Percentiles rank a stretch among this genome's conserved stretches.
Conservation (phyloP, 768 basidiomycete species). For the Trametes maxima region DNA sequence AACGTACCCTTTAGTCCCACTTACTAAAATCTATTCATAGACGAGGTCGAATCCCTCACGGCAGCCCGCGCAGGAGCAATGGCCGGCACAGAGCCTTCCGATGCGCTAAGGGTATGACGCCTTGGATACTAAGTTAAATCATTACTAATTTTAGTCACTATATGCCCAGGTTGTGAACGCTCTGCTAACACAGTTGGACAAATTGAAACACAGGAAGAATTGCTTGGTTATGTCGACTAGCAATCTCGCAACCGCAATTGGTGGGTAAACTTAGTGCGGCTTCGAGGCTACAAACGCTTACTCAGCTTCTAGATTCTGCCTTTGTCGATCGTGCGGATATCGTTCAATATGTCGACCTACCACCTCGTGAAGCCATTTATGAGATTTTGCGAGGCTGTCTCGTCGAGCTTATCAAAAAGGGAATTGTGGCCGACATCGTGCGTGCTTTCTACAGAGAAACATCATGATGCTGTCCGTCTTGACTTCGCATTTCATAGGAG, state of each 20-base stretch:
- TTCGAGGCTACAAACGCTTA: not conserved
- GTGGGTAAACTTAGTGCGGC: constrained; percentile 42
- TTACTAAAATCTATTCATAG: constrained; percentile 42
- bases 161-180: constrained; percentile 90
- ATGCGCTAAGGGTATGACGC: constrained; percentile 77
- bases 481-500: constrained; percentile 40
- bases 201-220: constrained; percentile 90
- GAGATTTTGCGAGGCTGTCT: constrained; percentile 87
- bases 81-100: constrained; percentile 94
- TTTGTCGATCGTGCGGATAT: constrained; percentile 98
- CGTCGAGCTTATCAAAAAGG: constrained; percentile 72
- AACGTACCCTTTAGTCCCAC: not conserved
- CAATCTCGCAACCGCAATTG: constrained; percentile 93
- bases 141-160: not conserved
- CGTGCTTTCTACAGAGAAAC: constrained; percentile 30
- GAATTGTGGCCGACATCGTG: constrained; percentile 68
- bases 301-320: constrained; percentile 67
- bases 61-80: constrained; percentile 93
- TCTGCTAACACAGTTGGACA: constrained; percentile 94
- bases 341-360: constrained; percentile 91
- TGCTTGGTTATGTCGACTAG: constrained; percentile 96
- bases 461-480: not conserved
- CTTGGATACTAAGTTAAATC: not conserved
- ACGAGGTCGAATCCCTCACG: constrained; percentile 96
- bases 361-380: constrained; percentile 89